Base-by-base conservation (phyloP, 352 stramenopile genomes). In the Phytophthora hibernalis region DNA sequence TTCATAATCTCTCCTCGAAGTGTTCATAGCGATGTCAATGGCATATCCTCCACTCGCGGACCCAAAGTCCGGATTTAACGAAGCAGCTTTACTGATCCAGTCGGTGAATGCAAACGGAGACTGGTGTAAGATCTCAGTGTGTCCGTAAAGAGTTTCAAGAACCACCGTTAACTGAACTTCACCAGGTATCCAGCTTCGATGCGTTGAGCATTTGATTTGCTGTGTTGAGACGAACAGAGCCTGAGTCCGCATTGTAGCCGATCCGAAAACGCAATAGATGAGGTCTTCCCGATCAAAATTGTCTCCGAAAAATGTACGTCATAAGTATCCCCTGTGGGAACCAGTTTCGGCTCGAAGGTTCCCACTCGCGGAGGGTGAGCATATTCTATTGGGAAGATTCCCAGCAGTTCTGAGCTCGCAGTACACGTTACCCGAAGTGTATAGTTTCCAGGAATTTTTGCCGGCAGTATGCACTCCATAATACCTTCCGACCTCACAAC, bases 381-480 rank as follows among this genome's bases (percentile, higher is more conserved):
- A 37, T 76, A 81, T 22, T 79, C 61, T 22, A 85, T 22, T 35
- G 61, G 31, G 22, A 80, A 70, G 22, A 33, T 65, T 1, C 42
- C 62, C 2, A 80, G 1, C 0, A 65, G n/a, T 15, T 65, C 15
- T 1, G 26, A 38, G 13, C 26, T 22, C 28, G 24, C 8, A 4
- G n/a, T 54, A 30, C 77, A 85, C 0, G 67, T 26, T 13, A 85
- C 48, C 21, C 33, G n/a, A 22, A 85, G 44, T 11, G 50, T 76
- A 45, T 85, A 85, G 15, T 70, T 64, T 45, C 77, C 77, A 54
- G 77, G 74, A 26, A 51, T 56, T 48, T 74, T 66, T 4, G 30
- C 0, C 22, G 74, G 74, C 24, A 85, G 33, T 13, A 24, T 4
- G 48, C 77, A 85, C 6, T 75, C 50, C 21, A 74, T 54, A 9